phyloP scores from a whole-genome alignment of 208 protist species.

The Wallacemonas sp. region DNA sequence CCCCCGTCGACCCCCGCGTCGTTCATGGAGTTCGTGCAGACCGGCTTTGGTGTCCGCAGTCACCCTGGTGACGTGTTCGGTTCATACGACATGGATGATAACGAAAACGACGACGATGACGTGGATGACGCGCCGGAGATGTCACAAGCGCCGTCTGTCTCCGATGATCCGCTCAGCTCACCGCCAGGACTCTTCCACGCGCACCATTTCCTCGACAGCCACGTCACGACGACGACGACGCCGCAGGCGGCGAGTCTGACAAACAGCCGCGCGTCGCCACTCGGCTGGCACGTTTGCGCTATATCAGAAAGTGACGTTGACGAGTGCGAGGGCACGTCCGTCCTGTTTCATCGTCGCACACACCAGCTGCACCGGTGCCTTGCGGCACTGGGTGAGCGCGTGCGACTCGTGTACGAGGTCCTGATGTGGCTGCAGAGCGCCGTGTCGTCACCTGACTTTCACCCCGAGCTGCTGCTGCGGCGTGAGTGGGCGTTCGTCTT shows the following conservation, averaged over 20 bases:
- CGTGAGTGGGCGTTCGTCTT: constrained; percentile 15
- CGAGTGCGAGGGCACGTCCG: background rate
- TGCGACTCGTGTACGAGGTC: background rate
- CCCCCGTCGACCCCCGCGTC: too few species aligned
- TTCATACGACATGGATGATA: background rate
- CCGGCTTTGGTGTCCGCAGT: too few species aligned
- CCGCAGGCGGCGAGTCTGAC: too few species aligned
- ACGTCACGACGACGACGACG: too few species aligned
- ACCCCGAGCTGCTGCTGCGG: background rate
- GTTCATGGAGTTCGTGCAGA: too few species aligned
- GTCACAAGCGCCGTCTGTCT: too few species aligned
- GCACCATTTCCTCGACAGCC: too few species aligned
- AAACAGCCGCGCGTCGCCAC: too few species aligned
- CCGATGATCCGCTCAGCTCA: too few species aligned
- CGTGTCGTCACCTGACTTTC: constrained; percentile 2
- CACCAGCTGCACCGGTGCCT: constrained; percentile 9
- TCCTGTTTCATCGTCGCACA: background rate
- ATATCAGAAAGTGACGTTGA: background rate
- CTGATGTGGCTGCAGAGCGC: constrained; percentile 8
- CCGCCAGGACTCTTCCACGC: too few species aligned
- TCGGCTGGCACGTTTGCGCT: too few species aligned
- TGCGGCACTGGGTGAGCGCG: background rate
- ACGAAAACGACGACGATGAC: background rate
- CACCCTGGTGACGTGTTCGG: too few species aligned
- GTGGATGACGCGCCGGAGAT: background rate